Evolutionary conservation across 2,329 filamentous ascomycete species (phyloP).

Genomic region (Fusarium sp.): DNA sequence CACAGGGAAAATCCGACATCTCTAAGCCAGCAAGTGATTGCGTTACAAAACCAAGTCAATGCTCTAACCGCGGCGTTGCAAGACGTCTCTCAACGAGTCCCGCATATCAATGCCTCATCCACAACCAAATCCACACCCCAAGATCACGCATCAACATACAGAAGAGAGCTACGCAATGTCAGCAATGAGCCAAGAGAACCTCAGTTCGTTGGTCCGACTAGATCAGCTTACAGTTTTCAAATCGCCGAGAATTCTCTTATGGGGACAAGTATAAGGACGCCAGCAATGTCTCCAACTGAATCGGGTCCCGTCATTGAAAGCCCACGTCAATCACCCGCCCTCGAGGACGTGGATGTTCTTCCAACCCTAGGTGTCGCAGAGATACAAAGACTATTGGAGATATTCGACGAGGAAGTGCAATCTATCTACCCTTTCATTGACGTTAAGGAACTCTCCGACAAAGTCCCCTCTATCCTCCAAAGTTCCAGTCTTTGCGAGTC

Average conservation of each 20-base stretch:
- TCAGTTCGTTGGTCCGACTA: constrained; percentile 9
- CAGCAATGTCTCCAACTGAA: not conserved
- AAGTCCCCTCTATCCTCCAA: not conserved
- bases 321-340: not conserved
- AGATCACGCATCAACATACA: constrained; percentile 1
- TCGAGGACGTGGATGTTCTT: not conserved
- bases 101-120: not conserved
- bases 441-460: not conserved
- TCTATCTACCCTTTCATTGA: constrained; percentile 19
- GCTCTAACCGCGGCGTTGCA: not conserved
- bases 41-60: constrained; percentile 12
- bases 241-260: constrained; percentile 16
- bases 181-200: constrained; percentile 8
- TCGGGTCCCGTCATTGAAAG: not conserved
- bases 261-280: not conserved
- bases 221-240: constrained; percentile 25
- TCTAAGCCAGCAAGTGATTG: not conserved
- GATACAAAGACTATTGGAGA: constrained; percentile 4
- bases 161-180: constrained; percentile 11
- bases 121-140: constrained; percentile 17
- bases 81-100: constrained; percentile 19
- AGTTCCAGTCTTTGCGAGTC: not conserved
- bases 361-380: not conserved
- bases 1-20: not conserved
- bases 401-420: constrained; percentile 11